Percentiles rank a stretch among this genome's conserved stretches.
Evolutionary conservation across 495 filamentous ascomycete species (phyloP).

Genomic region (Talaromyces thailandensis): DNA sequence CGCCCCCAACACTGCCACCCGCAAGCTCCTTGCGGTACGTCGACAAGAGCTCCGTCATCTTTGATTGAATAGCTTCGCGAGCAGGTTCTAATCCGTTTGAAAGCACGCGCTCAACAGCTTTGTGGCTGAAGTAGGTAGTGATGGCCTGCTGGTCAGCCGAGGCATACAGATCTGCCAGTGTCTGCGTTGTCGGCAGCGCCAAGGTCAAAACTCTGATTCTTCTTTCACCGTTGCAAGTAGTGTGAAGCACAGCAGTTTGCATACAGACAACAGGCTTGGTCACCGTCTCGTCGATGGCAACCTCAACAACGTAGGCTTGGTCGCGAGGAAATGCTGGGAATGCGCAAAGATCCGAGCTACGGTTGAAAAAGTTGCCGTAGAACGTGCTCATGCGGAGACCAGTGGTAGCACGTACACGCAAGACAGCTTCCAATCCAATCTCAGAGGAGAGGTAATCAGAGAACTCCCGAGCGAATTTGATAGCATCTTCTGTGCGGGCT

Average conservation of each 20-base stretch:
- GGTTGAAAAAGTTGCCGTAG: conserved; percentile 99
- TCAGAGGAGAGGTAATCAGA: conserved; percentile 92
- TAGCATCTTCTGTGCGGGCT: conserved; percentile 82
- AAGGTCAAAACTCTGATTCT: conserved; percentile 92
- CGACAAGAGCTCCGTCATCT: conserved; percentile 84
- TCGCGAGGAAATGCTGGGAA: conserved; percentile 97
- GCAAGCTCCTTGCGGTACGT: conserved; percentile 97
- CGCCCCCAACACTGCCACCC: conserved; percentile 87
- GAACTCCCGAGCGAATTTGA: conserved; percentile 95
- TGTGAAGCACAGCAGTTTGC: conserved; percentile 95
- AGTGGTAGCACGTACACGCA: conserved; percentile 90
- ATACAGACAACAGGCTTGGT: conserved; percentile 90
- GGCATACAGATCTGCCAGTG: conserved; percentile 82
- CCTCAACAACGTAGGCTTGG: conserved; percentile 97
- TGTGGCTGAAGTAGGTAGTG: conserved; percentile 91
- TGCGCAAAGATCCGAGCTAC: conserved; percentile 90
- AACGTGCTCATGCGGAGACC: conserved; percentile 95
- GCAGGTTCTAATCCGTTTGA: conserved; percentile 83
- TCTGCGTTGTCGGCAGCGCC: conserved; percentile 84
- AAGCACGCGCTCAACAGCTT: conserved; percentile 86
- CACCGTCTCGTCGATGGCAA: conserved; percentile 91
- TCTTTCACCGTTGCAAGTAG: conserved; percentile 94
- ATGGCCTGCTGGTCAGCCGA: conserved; percentile 92
- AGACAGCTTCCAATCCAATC: conserved; percentile 92
- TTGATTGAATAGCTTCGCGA: conserved; percentile 79